A percentile compares a stretch with the other conserved stretches of the same genome.
These are phyloP conservation scores for Starmerella riodocensis DNA, from an alignment of 805 yeast genomes.

Conservation along the genomic window DNA sequence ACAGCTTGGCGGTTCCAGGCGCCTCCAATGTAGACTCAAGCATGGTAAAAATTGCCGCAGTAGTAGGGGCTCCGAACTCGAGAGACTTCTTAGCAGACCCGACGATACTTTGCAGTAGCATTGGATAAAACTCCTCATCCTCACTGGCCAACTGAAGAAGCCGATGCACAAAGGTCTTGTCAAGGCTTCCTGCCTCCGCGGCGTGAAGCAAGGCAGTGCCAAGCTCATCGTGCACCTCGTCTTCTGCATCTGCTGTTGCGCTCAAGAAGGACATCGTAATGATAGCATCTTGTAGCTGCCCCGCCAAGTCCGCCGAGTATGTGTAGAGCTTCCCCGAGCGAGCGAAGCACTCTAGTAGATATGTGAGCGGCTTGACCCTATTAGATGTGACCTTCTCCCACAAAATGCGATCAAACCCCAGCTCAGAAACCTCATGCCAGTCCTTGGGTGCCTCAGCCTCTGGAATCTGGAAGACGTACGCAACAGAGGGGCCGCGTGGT, in stretches of 20 bases:
- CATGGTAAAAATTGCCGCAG: constrained; percentile 2
- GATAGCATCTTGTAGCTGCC: constrained; percentile 6
- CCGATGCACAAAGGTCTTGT: neutral
- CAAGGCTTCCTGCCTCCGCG: neutral
- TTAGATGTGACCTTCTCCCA: neutral
- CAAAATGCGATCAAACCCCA: neutral
- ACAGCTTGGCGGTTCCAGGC: constrained; percentile 4
- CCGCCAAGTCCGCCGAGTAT: constrained; percentile 2
- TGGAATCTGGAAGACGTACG: constrained; percentile 3
- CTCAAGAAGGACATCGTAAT: constrained; percentile 15
- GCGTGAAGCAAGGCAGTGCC: constrained; percentile 4
- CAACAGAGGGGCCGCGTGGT: neutral
- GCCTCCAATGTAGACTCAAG: constrained; percentile 2
- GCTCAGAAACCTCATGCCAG: constrained; percentile 1
- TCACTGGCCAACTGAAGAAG: neutral
- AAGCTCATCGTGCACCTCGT: constrained; percentile 9
- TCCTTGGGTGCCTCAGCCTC: neutral
- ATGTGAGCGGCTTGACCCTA: constrained; percentile 7
- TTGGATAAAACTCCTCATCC: neutral
- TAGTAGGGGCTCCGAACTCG: constrained; percentile 5
- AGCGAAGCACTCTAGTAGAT: constrained; percentile 10
- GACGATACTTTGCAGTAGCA: neutral
- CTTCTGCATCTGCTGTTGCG: constrained; percentile 19
- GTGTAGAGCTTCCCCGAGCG: constrained; percentile 8
- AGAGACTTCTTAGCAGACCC: neutral